A percentile compares a stretch with the other conserved stretches of the same genome.
Evolutionary conservation across 2,329 filamentous ascomycete genomes (phyloP).

Genomic region (Colletotrichum viniferum): DNA sequence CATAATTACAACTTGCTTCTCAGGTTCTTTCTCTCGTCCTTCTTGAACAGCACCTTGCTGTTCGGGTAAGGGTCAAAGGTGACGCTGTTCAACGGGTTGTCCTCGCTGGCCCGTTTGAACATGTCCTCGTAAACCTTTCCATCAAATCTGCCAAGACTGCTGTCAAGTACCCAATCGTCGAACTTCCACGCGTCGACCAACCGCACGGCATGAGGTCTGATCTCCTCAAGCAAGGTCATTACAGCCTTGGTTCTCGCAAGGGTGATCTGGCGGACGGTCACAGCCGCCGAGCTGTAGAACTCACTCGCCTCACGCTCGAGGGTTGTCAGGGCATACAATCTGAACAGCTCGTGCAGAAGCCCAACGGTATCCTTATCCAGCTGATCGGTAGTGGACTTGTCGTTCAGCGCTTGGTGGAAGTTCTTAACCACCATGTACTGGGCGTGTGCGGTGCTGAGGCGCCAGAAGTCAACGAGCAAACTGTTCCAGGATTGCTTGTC

Average conservation of each 20-base stretch:
- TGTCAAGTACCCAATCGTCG: constrained; percentile 79
- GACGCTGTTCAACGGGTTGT: constrained; percentile 75
- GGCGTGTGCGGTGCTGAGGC: constrained; percentile 74
- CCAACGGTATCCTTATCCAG: constrained; percentile 62
- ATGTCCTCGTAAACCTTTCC: constrained; percentile 81
- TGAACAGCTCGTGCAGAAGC: constrained; percentile 75
- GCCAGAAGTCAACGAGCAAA: constrained; percentile 79
- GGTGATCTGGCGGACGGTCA: constrained; percentile 74
- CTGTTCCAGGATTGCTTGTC: constrained; percentile 81
- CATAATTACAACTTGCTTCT: constrained; percentile 51
- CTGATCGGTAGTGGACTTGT: constrained; percentile 51
- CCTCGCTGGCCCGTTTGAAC: constrained; percentile 72
- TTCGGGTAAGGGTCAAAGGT: constrained; percentile 76
- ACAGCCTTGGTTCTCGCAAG: constrained; percentile 80
- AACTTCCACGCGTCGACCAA: constrained; percentile 79
- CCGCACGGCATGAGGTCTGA: constrained; percentile 73
- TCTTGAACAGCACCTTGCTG: constrained; percentile 64
- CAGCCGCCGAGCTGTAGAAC: constrained; percentile 73
- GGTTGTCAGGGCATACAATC: constrained; percentile 74
- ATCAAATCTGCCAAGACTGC: constrained; percentile 70
- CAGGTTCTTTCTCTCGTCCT: constrained; percentile 49
- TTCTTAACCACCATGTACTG: constrained; percentile 82
- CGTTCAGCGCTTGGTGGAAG: constrained; percentile 56
- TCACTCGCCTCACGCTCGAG: constrained; percentile 72
- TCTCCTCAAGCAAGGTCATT: constrained; percentile 72